Percentiles rank a stretch among this genome's conserved stretches.
Conservation (phyloP, 2,329 filamentous ascomycete genomes). For the Claviceps sp. region DNA sequence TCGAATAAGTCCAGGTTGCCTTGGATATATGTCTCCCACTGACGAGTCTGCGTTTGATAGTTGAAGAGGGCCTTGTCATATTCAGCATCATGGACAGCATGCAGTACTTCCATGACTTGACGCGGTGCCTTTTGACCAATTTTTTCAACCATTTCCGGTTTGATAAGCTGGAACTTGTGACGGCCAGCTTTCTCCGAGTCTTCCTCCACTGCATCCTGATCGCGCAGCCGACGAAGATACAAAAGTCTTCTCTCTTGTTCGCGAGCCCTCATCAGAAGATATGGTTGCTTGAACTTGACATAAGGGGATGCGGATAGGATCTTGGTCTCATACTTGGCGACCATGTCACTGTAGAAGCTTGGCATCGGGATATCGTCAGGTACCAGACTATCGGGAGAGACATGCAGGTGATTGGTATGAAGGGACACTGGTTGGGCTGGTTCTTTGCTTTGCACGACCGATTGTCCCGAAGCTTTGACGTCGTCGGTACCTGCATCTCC, state of each 20-base stretch:
- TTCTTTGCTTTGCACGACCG: constrained; percentile 13
- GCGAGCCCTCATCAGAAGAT: constrained; percentile 80
- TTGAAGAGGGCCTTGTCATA: constrained; percentile 91
- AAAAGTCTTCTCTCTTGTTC: constrained; percentile 78
- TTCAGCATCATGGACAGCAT: constrained; percentile 90
- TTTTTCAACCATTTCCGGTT: constrained; percentile 87
- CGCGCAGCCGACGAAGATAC: constrained; percentile 69
- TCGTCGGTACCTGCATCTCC: constrained; percentile 14
- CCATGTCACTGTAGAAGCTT: constrained; percentile 90
- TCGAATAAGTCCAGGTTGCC: constrained; percentile 85
- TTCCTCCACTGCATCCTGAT: constrained; percentile 54
- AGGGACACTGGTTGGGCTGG: constrained; percentile 20
- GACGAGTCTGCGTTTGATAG: constrained; percentile 84
- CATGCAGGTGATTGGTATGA: constrained; percentile 30
- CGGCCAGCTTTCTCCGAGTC: constrained; percentile 49
- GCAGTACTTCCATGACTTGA: constrained; percentile 84
- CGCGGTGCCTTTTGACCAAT: constrained; percentile 66
- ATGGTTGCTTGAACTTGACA: constrained; percentile 88
- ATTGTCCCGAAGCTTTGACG: constrained; percentile 15
- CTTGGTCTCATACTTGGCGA: constrained; percentile 83
- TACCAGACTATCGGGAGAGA: constrained; percentile 40
- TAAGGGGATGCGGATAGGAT: constrained; percentile 92
- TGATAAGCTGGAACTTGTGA: constrained; percentile 78
- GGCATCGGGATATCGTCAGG: constrained; percentile 74
- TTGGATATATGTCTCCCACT: constrained; percentile 92